A percentile compares a stretch with the other conserved stretches of the same genome.
These are phyloP conservation scores for Powellomyces hirtus DNA, from an alignment of 192 early-diverging fungal species.

Conservation along the genomic window DNA sequence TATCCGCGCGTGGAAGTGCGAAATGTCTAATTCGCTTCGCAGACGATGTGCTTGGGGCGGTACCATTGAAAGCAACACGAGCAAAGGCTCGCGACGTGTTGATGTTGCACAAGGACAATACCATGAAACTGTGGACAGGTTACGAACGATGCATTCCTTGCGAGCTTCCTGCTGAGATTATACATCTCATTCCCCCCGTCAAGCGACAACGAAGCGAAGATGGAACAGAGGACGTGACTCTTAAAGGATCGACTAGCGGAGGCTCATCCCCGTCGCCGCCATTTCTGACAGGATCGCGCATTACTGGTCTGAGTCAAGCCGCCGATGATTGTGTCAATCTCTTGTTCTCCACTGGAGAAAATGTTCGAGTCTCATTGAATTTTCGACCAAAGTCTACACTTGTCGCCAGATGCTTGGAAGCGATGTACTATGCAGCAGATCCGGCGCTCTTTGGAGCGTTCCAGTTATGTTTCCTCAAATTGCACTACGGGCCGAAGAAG, in stretches of 20 bases:
- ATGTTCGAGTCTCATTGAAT: not conserved
- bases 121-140: slow-evolving; percentile 43
- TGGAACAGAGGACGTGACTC: not conserved
- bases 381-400: not conserved
- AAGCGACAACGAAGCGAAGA: not conserved
- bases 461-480: not conserved
- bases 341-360: not conserved
- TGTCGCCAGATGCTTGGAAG: slow-evolving; percentile 7
- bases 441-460: not conserved
- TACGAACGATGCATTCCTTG: slow-evolving; percentile 3
- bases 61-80: slow-evolving; percentile 38
- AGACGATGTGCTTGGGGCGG: slow-evolving; percentile 38
- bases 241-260: not conserved
- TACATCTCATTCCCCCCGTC: not conserved
- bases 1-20: no score
- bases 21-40: slow-evolving; percentile 12
- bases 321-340: slow-evolving; percentile 16
- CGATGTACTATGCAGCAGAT: slow-evolving; percentile 1
- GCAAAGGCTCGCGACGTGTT: slow-evolving; percentile 37
- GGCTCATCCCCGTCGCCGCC: not conserved
- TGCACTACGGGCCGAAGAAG: not conserved
- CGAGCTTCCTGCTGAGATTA: not conserved
- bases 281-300: not conserved
- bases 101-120: slow-evolving; percentile 27
- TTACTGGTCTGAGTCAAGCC: not conserved